A percentile compares a stretch with the other conserved stretches of the same genome.
Evolutionary conservation across 192 early-diverging fungal genomes (phyloP).

Genomic region (Spizellomyces sp.): DNA sequence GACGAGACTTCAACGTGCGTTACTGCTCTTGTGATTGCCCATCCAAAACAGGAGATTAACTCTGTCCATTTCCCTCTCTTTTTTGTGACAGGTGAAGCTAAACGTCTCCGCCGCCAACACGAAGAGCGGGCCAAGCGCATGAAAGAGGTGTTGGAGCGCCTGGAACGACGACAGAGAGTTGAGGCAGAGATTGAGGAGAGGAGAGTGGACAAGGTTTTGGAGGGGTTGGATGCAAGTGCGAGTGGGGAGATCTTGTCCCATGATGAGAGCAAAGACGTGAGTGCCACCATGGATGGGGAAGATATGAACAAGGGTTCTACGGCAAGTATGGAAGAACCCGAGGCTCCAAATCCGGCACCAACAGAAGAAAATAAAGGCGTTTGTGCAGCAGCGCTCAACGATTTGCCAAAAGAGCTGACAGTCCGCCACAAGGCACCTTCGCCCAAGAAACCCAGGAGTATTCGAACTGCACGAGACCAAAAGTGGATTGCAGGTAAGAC

Average conservation of each 20-base stretch:
- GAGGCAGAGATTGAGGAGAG: constrained; percentile 7
- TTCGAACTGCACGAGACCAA: too few species aligned
- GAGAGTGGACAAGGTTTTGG: neutral
- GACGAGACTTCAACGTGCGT: too few species aligned
- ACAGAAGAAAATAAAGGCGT: neutral
- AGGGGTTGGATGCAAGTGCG: neutral
- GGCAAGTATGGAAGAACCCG: neutral
- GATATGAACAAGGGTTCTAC: neutral
- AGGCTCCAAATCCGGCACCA: constrained; percentile 1
- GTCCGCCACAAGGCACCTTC: too few species aligned
- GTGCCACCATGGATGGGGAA: neutral
- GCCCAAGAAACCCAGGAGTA: too few species aligned
- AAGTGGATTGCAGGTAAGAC: too few species aligned
- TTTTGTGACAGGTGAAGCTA: constrained; percentile 6
- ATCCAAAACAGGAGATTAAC: too few species aligned
- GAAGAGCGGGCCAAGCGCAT: constrained; percentile 26
- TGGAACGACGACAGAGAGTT: neutral
- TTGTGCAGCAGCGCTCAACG: neutral
- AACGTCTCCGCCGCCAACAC: constrained; percentile 7
- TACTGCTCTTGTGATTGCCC: too few species aligned
- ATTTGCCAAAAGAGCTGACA: too few species aligned
- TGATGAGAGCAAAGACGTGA: neutral
- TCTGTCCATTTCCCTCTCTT: neutral
- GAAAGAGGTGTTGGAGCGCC: constrained; percentile 14
- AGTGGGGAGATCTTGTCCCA: neutral